phyloP scores from a whole-genome alignment of 495 filamentous ascomycete genomes.

The Saxispiralis lemnorum region DNA sequence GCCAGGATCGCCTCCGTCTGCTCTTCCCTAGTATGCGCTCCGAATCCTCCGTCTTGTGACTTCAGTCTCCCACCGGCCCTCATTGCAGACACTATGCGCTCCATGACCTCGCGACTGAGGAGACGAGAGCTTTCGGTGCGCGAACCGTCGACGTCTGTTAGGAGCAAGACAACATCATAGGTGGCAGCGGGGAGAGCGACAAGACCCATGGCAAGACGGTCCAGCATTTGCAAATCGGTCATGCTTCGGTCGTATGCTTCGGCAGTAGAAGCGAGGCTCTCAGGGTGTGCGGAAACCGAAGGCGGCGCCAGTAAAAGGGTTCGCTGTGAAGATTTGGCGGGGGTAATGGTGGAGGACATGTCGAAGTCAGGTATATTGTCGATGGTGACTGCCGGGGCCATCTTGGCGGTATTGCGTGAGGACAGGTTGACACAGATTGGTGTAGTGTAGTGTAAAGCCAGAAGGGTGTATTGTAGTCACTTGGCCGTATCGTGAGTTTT shows the following conservation, averaged over 20 bases:
- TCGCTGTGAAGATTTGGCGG: constrained; percentile 21
- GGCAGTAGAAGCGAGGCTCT: constrained; percentile 39
- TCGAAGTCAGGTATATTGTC: constrained; percentile 28
- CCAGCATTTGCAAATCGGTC: constrained; percentile 95
- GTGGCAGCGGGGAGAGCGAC: constrained; percentile 56
- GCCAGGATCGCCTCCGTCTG: constrained; percentile 62
- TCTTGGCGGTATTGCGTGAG: constrained; percentile 8
- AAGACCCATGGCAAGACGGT: constrained; percentile 71
- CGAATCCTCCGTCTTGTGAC: constrained; percentile 49
- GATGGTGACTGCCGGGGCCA: constrained; percentile 26
- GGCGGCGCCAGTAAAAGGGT: constrained; percentile 57
- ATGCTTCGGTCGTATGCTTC: constrained; percentile 47
- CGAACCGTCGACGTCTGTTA: constrained; percentile 53
- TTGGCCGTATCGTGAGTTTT: not conserved
- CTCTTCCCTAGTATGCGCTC: constrained; percentile 28
- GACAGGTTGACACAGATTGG: not conserved
- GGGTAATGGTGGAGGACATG: constrained; percentile 22
- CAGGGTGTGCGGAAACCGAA: constrained; percentile 51
- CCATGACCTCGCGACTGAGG: constrained; percentile 49
- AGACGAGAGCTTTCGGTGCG: constrained; percentile 43
- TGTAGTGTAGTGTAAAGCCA: not conserved
- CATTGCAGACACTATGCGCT: constrained; percentile 45
- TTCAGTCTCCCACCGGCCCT: constrained; percentile 52
- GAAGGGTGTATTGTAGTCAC: not conserved
- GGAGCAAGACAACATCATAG: constrained; percentile 74